These are phyloP conservation scores for Dendrobium chrysotoxum DNA, from an alignment of 106 monocot genomes.

Conservation along the genomic window DNA sequence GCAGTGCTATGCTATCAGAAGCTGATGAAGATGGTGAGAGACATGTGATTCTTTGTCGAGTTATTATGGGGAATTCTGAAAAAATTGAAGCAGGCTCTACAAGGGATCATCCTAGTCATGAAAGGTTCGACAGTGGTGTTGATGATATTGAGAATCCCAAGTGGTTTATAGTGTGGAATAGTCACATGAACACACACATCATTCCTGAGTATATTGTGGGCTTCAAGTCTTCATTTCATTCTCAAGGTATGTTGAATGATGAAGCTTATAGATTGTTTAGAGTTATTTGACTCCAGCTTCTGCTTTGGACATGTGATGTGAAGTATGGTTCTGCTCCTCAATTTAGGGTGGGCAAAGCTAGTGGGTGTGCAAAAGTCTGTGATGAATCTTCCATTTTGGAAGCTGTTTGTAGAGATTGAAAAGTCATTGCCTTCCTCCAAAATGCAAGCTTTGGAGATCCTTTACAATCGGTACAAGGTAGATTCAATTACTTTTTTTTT, in stretches of 20 bases:
- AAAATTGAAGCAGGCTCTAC: conserved; percentile 24
- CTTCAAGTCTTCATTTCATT: conserved; percentile 25
- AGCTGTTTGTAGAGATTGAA: conserved; percentile 26
- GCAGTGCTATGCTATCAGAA: conserved; percentile 29
- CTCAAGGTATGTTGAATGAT: background rate
- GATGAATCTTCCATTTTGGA: conserved; percentile 11
- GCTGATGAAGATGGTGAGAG: conserved; percentile 43
- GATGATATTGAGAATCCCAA: conserved; percentile 43
- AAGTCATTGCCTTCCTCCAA: conserved; percentile 13
- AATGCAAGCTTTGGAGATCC: conserved; percentile 13
- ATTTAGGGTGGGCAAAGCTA: background rate
- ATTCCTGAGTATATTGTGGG: conserved; percentile 53
- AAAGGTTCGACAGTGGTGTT: conserved; percentile 40
- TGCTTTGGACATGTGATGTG: background rate
- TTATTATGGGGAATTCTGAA: conserved; percentile 43
- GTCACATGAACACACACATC: conserved; percentile 50
- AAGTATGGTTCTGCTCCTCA: background rate
- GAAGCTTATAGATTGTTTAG: background rate
- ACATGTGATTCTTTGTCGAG: conserved; percentile 51
- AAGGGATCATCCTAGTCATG: conserved; percentile 37
- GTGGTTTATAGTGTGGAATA: conserved; percentile 55
- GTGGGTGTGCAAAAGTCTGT: background rate
- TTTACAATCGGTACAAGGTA: conserved; percentile 30
- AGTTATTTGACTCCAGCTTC: background rate
- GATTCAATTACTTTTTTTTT: background rate